Conservation (phyloP, 1,139 yeast species). For the Tardiomyces digboiensis region DNA sequence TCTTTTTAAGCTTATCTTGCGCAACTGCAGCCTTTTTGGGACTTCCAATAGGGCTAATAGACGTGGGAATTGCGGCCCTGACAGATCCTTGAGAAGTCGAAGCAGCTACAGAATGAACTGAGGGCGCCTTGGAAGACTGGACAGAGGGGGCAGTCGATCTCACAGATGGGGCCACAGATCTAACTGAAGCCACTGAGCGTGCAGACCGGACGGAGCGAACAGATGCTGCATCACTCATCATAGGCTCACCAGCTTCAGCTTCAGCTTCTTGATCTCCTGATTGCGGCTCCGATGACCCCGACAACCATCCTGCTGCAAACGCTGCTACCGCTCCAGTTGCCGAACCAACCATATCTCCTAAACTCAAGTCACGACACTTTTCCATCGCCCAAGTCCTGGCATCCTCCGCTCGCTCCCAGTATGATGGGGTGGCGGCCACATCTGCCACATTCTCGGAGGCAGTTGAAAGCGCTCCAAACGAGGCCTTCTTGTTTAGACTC, state of each 20-base stretch:
- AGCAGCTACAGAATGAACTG: not conserved
- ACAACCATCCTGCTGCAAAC: not conserved
- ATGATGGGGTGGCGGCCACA: not conserved
- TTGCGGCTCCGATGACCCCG: too few relatives aligned
- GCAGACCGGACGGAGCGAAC: not conserved
- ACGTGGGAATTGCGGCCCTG: not conserved
- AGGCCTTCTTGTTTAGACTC: not conserved
- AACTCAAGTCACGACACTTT: not conserved
- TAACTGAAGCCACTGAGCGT: not conserved
- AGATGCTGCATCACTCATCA: not conserved
- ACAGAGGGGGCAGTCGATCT: not conserved
- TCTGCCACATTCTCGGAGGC: not conserved
- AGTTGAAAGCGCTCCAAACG: not conserved
- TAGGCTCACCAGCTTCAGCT: not conserved
- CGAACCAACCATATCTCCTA: not conserved
- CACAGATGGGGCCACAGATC: not conserved
- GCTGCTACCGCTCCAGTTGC: not conserved
- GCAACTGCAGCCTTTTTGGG: slow-evolving; percentile 2
- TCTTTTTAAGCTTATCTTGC: slow-evolving; percentile 10
- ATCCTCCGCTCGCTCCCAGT: not conserved
- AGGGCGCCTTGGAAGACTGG: not conserved
- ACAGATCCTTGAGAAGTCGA: too few relatives aligned
- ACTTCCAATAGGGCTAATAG: not conserved
- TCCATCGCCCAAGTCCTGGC: not conserved
- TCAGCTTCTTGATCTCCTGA: not conserved